A percentile compares a stretch with the other conserved stretches of the same genome.
Conservation (phyloP, 345 rosid species). For the Mallotus nudiflorus region DNA sequence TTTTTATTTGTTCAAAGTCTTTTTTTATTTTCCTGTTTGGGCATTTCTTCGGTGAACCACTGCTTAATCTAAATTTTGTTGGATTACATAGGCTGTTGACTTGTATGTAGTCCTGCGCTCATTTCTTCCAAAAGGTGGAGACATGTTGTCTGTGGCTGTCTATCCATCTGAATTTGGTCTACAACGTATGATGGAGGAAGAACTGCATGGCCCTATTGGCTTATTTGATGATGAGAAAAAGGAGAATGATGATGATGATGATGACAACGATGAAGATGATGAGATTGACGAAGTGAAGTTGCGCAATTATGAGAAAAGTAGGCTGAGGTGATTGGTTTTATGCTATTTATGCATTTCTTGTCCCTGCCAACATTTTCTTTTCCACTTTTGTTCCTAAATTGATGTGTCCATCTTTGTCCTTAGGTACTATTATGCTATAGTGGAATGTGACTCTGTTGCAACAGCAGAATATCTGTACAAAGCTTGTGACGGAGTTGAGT, state of each 20-base stretch:
- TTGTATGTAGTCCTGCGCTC: conserved; percentile 73
- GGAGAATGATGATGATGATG: conserved; percentile 28
- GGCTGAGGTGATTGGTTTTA: conserved; percentile 56
- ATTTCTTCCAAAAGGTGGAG: conserved; percentile 82
- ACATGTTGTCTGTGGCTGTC: conserved; percentile 64
- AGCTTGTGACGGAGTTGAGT: conserved; percentile 82
- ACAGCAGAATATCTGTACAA: conserved; percentile 85
- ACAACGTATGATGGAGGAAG: conserved; percentile 91
- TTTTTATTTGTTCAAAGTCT: neutral
- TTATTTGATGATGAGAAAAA: conserved; percentile 55
- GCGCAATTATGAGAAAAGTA: conserved; percentile 77
- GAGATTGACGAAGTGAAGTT: conserved; percentile 60
- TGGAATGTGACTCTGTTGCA: conserved; percentile 78
- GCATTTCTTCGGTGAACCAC: neutral
- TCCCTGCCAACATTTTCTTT: neutral
- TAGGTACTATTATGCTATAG: conserved; percentile 86
- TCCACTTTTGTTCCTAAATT: neutral
- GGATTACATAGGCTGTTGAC: conserved; percentile 66
- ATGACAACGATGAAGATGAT: conserved; percentile 31
- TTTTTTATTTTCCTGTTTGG: neutral
- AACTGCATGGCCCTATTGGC: conserved; percentile 83
- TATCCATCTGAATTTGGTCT: conserved; percentile 95
- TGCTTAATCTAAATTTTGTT: neutral
- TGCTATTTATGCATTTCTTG: neutral
- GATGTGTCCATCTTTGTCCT: conserved; percentile 6